phyloP scores from a whole-genome alignment of 2,329 filamentous ascomycete species.

The Microcyclospora tardicrescens region DNA sequence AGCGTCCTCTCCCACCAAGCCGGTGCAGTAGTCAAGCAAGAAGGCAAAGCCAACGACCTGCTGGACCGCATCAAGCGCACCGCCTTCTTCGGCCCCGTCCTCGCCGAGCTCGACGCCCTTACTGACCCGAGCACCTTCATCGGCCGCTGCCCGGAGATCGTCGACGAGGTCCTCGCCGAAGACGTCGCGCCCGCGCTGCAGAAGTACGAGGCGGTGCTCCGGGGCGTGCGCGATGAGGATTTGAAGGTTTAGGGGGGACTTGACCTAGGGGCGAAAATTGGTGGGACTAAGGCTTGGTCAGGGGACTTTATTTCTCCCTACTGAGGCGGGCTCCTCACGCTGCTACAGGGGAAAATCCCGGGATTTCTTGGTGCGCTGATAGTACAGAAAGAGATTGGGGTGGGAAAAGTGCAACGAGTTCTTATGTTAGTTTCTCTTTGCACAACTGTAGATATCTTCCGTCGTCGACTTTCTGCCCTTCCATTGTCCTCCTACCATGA shows the following conservation, averaged over 20 bases:
- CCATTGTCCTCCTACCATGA: no score
- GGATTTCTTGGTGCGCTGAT: no score
- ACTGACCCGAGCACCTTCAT: conserved; percentile 26
- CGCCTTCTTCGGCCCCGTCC: conserved; percentile 53
- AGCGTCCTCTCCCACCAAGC: conserved; percentile 65
- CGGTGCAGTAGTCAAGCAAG: conserved; percentile 53
- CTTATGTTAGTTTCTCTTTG: no score
- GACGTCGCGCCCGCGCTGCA: conserved; percentile 25
- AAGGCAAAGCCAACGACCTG: conserved; percentile 68
- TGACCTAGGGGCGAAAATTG: no score
- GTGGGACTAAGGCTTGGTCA: no score
- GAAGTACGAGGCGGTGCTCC: conserved; percentile 19
- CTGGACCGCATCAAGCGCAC: conserved; percentile 61
- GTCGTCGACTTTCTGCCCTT: no score
- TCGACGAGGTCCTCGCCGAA: conserved; percentile 24
- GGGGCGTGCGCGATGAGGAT: conserved; percentile 13
- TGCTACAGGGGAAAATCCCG: no score
- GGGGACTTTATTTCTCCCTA: no score
- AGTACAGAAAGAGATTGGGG: no score
- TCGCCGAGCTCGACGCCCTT: conserved; percentile 23
- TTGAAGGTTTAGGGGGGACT: conserved; percentile 13
- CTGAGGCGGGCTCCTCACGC: no score
- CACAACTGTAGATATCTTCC: no score
- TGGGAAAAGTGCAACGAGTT: no score
- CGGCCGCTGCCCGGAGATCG: conserved; percentile 27